Conservation (phyloP, 371 early-diverging fungal species). For the Scutellospora calospora region DNA sequence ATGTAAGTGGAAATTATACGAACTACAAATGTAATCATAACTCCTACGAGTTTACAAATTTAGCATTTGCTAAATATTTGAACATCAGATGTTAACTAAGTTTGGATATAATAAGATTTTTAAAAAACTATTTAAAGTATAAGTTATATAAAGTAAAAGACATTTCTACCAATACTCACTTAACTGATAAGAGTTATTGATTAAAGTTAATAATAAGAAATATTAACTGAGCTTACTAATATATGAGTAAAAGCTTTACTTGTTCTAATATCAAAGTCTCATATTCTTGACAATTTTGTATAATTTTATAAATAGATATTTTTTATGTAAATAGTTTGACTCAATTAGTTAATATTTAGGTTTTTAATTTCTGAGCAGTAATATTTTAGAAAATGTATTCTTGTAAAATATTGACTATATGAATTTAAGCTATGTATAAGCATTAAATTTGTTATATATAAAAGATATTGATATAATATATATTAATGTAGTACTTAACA, state of each 20-base stretch:
- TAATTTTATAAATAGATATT: neutral
- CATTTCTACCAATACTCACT: constrained; percentile 16
- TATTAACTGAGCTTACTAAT: neutral
- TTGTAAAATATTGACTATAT: neutral
- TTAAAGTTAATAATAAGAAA: neutral
- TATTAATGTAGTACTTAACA: too few relatives aligned
- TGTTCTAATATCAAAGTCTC: neutral
- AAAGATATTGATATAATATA: too few relatives aligned
- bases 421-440: neutral
- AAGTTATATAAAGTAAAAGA: neutral
- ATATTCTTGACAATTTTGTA: neutral
- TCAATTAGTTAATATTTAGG: neutral
- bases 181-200: neutral
- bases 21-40: too few relatives aligned
- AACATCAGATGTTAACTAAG: neutral
- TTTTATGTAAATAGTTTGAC: neutral
- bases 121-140: neutral
- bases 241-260: neutral
- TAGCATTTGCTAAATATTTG: neutral
- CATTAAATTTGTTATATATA: too few relatives aligned
- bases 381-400: neutral
- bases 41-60: too few relatives aligned
- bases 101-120: constrained; percentile 5
- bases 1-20: too few relatives aligned
- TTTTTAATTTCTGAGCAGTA: too few relatives aligned